These are phyloP conservation scores for Schwanniomyces occidentalis DNA, from an alignment of 805 yeast species.

Conservation along the genomic window DNA sequence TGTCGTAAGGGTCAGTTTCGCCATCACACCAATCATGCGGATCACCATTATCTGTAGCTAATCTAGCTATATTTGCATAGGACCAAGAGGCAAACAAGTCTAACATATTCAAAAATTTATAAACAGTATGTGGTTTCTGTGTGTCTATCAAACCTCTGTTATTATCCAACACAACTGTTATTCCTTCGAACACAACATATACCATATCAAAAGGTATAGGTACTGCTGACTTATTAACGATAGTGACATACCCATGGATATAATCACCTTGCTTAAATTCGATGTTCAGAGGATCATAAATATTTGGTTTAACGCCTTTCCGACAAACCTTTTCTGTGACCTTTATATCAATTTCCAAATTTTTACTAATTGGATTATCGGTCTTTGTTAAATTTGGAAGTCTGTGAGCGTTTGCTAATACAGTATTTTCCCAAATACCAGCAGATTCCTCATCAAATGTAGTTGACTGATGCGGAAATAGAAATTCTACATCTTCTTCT, in stretches of 20 bases:
- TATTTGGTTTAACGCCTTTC: constrained; percentile 37
- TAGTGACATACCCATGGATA: constrained; percentile 44
- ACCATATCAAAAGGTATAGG: constrained; percentile 47
- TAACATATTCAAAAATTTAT: constrained; percentile 42
- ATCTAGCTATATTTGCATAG: constrained; percentile 42
- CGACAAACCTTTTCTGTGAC: constrained; percentile 41
- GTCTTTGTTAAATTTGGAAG: constrained; percentile 35
- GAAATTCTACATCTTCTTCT: constrained; percentile 1
- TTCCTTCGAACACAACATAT: constrained; percentile 44
- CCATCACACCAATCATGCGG: constrained; percentile 49
- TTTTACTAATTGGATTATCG: constrained; percentile 25
- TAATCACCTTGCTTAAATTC: constrained; percentile 44
- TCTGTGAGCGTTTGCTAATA: constrained; percentile 43
- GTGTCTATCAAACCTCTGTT: constrained; percentile 22
- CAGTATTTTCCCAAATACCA: constrained; percentile 41
- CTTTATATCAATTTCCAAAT: constrained; percentile 32
- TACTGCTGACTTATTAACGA: constrained; percentile 25
- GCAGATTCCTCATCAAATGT: constrained; percentile 25
- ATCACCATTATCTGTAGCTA: constrained; percentile 38
- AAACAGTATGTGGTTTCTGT: constrained; percentile 27
- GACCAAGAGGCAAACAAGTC: constrained; percentile 48
- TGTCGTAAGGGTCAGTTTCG: constrained; percentile 43
- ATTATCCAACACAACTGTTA: constrained; percentile 26
- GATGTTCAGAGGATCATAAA: constrained; percentile 29
- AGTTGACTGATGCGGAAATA: constrained; percentile 7